These are phyloP conservation scores for Triticum dicoccoides DNA, from an alignment of 176 grass and related monocot genomes.

Conservation along the genomic window DNA sequence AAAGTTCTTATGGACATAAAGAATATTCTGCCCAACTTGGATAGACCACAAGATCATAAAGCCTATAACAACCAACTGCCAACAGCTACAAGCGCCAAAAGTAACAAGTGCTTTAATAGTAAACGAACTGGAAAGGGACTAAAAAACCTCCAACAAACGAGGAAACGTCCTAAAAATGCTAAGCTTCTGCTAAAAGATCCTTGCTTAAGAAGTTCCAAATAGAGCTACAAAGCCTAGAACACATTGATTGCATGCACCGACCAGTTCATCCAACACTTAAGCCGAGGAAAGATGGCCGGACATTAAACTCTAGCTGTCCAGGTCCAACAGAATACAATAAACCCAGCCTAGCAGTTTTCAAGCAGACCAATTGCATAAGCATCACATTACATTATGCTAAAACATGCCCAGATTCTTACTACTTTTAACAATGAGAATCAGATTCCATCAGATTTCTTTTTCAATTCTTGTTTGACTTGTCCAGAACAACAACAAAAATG, in stretches of 20 bases:
- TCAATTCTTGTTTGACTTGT: neutral
- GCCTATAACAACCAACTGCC: constrained; percentile 4
- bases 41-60: neutral
- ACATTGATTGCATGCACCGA: neutral
- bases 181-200: neutral
- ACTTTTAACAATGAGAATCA: neutral
- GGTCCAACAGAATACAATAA: neutral
- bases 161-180: neutral
- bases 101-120: neutral
- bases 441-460: neutral
- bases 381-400: neutral
- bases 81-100: neutral
- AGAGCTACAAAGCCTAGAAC: neutral
- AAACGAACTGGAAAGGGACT: neutral
- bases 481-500: neutral
- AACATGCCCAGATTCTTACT: constrained; percentile 3
- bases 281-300: neutral
- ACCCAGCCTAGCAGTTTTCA: neutral
- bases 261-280: neutral
- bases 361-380: neutral
- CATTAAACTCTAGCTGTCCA: neutral
- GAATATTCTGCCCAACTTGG: neutral
- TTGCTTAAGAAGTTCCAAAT: neutral
- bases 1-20: constrained; percentile 5
- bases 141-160: neutral